Evolutionary conservation across 306 rosid genomes (phyloP), one percentile per base, ranked within the genome.

Genomic region (Castanea mollissima): DNA sequence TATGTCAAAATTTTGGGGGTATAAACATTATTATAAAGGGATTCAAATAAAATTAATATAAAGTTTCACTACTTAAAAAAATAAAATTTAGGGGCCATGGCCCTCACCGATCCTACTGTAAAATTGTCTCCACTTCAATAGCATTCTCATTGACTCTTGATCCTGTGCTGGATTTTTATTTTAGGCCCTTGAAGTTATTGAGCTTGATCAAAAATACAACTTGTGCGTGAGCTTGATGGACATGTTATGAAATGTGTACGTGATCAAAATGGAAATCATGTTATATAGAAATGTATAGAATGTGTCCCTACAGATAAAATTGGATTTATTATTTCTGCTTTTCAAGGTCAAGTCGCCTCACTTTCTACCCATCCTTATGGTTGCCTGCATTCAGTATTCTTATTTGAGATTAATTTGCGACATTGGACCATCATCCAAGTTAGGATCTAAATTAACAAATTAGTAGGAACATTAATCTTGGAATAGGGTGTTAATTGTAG

Each of bases 181-280:
- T 72, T 60, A 91, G 96, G 96, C 90, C 68, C 89, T 91, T 5
- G 91, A 91, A 46, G 93, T 81, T 73, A 84, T 87, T 74, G 91
- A 91, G 74, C 85, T 83, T 76, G 90, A 86, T 71, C 93, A 86
- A 73, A 81, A 79, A 73, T 78, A 77, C 80, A 58, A 67, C 91
- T 91, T 73, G 89, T 81, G 63, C 87, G 59, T 64, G 96, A 89
- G 79, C 96, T 91, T 79, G 96, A 87, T 79, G 90, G 90, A 73
- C 87, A 89, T 76, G 88, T 87, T 60, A 79, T 91, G 90, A 89
- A 75, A 86, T 91, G 96, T 52, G 89, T 89, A 19, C 87, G 68
- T 31, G 93, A 91, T 81, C 96, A 89, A 83, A 91, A 91, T 85
- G 95, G 95, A 38, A 89, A 91, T 76, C 95, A 91, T 55, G 93